Base-by-base conservation (phyloP, 2,329 filamentous ascomycete species). In the Cercospora sojina region DNA sequence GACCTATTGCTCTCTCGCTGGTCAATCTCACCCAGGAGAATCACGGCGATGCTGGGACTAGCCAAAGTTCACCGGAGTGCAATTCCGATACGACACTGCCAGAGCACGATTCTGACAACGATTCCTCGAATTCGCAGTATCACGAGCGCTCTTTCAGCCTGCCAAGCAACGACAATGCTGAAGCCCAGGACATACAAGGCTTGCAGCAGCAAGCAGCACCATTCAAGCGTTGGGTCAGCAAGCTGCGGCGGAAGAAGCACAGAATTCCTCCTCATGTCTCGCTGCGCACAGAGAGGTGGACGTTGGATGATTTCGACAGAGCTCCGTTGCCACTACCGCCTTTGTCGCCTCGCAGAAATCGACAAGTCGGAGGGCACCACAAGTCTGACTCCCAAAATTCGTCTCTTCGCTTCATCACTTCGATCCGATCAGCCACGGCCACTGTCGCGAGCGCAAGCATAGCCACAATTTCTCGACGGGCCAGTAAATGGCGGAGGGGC, bases 351-450 rank as follows among this genome's bases (percentile, higher is more conserved):
- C 55, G 47, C 16, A 66, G 59, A 23, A 62, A 58, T 25, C 59
- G 56, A 4, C 60, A 57, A 10, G 9, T 35, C 32, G 62, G 64
- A 7, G 64, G 65, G 38, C 82, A 82, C 67, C 79, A 76, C 64
- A 79, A 80, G 59, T 81, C 78, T 49, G 78, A 71, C 7, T 90
- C 90, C 2, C 91, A 91, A 12, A 85, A 85, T 1, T 92, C 91
- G 6, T 96, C 93, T 0, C 88, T 91, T 67, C 90, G 86, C 1
- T 93, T 93, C 74, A 87, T 97, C 43, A 87, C 89, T n/a, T 90
- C 87, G 16, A 85, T 96, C 71, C 92, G 90, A 76, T 95, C 92
- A 69, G 90, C 91, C 61, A 93, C 90, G 66, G 84, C 92, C 67
- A 96, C 92, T 67, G 82, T 93, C 66, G 86, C 88, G 57, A 92